Evolutionary conservation across 768 basidiomycete genomes (phyloP), one percentile per base, ranked within the genome.

Genomic region (Dacryopinax primogenitus): DNA sequence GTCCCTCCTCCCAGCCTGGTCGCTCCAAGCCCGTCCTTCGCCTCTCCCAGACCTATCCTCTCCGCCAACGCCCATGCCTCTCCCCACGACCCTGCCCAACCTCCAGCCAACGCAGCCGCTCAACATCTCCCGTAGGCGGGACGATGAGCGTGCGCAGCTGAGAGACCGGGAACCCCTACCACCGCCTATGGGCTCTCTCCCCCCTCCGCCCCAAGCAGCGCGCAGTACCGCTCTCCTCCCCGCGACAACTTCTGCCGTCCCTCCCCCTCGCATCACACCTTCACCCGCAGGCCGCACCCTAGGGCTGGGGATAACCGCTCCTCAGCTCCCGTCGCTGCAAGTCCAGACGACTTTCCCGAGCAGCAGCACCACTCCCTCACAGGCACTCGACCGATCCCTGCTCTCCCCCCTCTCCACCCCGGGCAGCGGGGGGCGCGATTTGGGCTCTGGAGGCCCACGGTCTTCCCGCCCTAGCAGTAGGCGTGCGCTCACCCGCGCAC

Each of bases 401-500:
- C 51, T 58, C 51, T 58, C 51, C 13, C 51, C 51, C 51, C 23
- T 28, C 51, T 58, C 51, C 6, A 30, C 51, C 13, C 51, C 51
- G 26, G 30, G 26, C 3, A 15, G n/a, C n/a, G n/a, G n/a, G n/a
- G n/a, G n/a, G n/a, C n/a, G 26, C 26, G 11, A 3, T 18, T 58
- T 30, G 9, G 13, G 26, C 51, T 13, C 13, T 30, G 15, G 26
- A 21, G 26, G 13, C 23, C 9, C 26, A 6, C 13, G 51, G 4
- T 28, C 66, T 62, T 76, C 81, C 62, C 80, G 81, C 23, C 86
- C 86, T 12, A 92, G 92, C 21, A 92, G 92, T 30, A 84, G 92
- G 65, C 83, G 88, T 64, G 90, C 92, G 30, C 78, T 95, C 30
- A 94, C 92, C 18, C 81, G 82, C 69, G 92, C 92, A 1, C 78